Conservation (phyloP, 306 rosid species). For the Cucurbita moschata region DNA sequence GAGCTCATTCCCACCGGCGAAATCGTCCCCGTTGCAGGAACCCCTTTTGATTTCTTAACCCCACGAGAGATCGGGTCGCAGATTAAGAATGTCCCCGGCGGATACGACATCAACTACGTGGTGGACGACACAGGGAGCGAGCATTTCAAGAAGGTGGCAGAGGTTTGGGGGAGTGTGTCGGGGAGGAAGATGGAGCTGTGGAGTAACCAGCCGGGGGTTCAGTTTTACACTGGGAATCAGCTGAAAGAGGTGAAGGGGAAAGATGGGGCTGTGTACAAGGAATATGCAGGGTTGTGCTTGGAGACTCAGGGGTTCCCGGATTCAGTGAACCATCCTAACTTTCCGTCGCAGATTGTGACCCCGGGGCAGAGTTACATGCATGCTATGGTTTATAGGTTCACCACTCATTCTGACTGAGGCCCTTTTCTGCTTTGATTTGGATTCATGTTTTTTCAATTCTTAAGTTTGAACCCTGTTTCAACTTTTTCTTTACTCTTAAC, state of each 20-base stretch:
- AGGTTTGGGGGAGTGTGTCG: slow-evolving; percentile 23
- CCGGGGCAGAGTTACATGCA: slow-evolving; percentile 48
- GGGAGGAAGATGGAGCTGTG: slow-evolving; percentile 61
- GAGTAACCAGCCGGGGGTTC: slow-evolving; percentile 45
- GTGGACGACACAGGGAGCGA: slow-evolving; percentile 8
- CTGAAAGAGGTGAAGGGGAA: slow-evolving; percentile 31
- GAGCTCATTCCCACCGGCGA: slow-evolving; percentile 48
- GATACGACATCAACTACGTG: slow-evolving; percentile 56
- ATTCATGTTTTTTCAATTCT: too few relatives aligned
- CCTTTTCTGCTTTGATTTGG: not conserved
- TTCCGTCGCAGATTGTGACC: slow-evolving; percentile 41
- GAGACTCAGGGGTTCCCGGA: slow-evolving; percentile 60
- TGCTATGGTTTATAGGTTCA: slow-evolving; percentile 42
- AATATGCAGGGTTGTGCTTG: slow-evolving; percentile 30
- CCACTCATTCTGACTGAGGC: not conserved
- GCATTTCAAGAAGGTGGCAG: slow-evolving; percentile 24
- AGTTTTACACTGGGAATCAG: slow-evolving; percentile 35
- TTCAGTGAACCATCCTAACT: slow-evolving; percentile 32
- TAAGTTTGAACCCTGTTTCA: too few relatives aligned
- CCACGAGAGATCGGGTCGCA: slow-evolving; percentile 25
- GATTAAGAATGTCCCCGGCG: slow-evolving; percentile 24
- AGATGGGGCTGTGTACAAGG: slow-evolving; percentile 19
- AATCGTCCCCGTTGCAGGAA: slow-evolving; percentile 16
- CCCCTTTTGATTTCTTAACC: slow-evolving; percentile 43
- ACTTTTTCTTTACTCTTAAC: too few relatives aligned